phyloP scores from a whole-genome alignment of 1,139 yeast species.

The Candida sp. region DNA sequence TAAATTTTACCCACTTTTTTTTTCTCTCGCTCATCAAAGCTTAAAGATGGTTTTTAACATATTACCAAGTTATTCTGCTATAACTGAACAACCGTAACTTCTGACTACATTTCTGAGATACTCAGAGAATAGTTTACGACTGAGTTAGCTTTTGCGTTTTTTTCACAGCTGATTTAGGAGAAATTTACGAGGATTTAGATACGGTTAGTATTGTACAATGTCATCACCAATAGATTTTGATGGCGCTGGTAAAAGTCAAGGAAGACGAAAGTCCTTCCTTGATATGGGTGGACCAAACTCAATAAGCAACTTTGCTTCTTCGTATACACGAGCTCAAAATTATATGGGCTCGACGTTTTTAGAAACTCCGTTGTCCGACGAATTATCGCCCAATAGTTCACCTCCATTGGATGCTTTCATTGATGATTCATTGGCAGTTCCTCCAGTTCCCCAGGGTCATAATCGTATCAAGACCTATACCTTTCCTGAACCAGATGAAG shows the following conservation, averaged over 20 bases:
- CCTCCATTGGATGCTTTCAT: constrained; percentile 4
- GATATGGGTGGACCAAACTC: constrained; percentile 60
- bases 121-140: too few species aligned
- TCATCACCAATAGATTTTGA: neutral
- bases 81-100: too few species aligned
- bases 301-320: constrained; percentile 72
- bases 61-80: too few species aligned
- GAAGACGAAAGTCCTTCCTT: constrained; percentile 19
- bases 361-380: constrained; percentile 15
- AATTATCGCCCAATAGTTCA: constrained; percentile 19
- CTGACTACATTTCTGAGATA: too few species aligned
- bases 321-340: constrained; percentile 75
- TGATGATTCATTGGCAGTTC: constrained; percentile 1
- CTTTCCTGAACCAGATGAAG: constrained; percentile 14
- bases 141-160: too few species aligned
- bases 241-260: neutral
- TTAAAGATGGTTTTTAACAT: neutral
- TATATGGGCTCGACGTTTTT: constrained; percentile 26
- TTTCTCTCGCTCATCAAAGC: neutral
- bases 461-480: constrained; percentile 12
- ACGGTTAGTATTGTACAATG: neutral
- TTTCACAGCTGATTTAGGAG: too few species aligned
- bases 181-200: too few species aligned
- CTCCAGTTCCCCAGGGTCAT: constrained; percentile 9
- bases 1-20: neutral